phyloP scores from a whole-genome alignment of 768 basidiomycete genomes.

The Termitomyces titanicus region DNA sequence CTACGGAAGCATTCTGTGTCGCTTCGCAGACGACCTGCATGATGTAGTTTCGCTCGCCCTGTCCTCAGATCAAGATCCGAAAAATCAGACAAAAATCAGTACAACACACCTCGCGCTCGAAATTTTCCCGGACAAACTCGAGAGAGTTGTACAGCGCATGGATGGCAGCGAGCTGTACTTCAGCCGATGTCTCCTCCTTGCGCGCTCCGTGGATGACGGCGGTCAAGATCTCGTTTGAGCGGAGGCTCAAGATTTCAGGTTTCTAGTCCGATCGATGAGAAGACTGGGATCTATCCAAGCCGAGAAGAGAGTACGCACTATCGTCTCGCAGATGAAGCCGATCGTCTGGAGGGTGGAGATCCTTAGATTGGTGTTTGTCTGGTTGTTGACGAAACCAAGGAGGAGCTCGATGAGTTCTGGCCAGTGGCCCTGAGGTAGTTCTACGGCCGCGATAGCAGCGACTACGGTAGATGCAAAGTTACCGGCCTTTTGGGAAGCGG shows the following conservation, averaged over 20 bases:
- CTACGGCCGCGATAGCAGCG: slow-evolving; percentile 90
- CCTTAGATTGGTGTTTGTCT: slow-evolving; percentile 65
- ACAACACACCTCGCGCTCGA: slow-evolving; percentile 89
- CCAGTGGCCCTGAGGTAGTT: slow-evolving; percentile 88
- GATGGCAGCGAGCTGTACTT: slow-evolving; percentile 93
- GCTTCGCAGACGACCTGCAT: slow-evolving; percentile 99
- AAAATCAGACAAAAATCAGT: not conserved
- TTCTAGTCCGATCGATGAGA: slow-evolving; percentile 50
- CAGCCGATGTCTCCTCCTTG: slow-evolving; percentile 87
- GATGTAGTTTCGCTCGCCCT: slow-evolving; percentile 99
- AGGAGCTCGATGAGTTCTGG: slow-evolving; percentile 84
- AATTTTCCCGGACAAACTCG: slow-evolving; percentile 97
- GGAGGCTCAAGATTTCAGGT: slow-evolving; percentile 84
- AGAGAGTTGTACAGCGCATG: slow-evolving; percentile 92
- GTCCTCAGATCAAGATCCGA: slow-evolving; percentile 11
- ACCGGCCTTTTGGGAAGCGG: slow-evolving; percentile 67
- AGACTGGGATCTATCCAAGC: not conserved
- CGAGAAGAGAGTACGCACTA: slow-evolving; percentile 55
- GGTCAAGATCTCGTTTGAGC: slow-evolving; percentile 96
- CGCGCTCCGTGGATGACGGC: slow-evolving; percentile 98
- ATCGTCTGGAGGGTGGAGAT: slow-evolving; percentile 92
- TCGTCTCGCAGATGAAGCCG: slow-evolving; percentile 95
- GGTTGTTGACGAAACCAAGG: slow-evolving; percentile 81
- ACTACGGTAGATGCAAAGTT: slow-evolving; percentile 91
- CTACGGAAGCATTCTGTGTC: slow-evolving; percentile 75